Evolutionary conservation across 345 rosid genomes (phyloP).

Genomic region (Heritiera fomes): DNA sequence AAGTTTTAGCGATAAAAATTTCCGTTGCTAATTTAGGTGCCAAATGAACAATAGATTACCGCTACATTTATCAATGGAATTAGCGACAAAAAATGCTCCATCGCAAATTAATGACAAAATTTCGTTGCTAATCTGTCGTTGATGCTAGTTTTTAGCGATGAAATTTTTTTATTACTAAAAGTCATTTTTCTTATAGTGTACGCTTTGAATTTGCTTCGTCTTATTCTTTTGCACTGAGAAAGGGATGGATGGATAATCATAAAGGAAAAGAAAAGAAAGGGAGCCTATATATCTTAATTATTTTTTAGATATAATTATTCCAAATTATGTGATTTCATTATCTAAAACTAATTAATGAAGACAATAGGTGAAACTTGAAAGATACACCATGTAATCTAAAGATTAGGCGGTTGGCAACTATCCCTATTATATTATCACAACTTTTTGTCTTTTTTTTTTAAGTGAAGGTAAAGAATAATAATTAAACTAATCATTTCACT

Average conservation of each 20-base stretch:
- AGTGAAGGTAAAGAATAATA: conserved; percentile 1
- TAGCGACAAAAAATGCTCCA: no score
- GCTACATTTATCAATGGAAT: no score
- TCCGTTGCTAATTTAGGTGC: no score
- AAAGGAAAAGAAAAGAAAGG: background rate
- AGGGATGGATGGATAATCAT: background rate
- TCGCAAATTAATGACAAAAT: no score
- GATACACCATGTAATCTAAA: background rate
- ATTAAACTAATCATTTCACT: background rate
- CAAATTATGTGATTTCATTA: background rate
- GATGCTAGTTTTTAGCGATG: no score
- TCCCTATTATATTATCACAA: background rate
- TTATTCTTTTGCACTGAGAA: background rate
- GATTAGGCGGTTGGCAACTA: background rate
- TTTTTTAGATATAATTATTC: background rate
- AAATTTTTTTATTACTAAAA: no score
- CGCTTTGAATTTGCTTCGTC: background rate
- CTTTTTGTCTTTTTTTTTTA: no score
- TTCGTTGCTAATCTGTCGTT: no score
- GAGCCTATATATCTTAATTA: background rate
- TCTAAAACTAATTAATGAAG: background rate
- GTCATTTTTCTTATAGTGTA: no score
- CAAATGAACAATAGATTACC: no score
- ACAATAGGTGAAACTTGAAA: background rate
- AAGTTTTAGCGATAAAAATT: no score